A percentile compares a stretch with the other conserved stretches of the same genome.
Evolutionary conservation across 805 yeast species (phyloP).

Genomic region (Metschnikowia gruessii): DNA sequence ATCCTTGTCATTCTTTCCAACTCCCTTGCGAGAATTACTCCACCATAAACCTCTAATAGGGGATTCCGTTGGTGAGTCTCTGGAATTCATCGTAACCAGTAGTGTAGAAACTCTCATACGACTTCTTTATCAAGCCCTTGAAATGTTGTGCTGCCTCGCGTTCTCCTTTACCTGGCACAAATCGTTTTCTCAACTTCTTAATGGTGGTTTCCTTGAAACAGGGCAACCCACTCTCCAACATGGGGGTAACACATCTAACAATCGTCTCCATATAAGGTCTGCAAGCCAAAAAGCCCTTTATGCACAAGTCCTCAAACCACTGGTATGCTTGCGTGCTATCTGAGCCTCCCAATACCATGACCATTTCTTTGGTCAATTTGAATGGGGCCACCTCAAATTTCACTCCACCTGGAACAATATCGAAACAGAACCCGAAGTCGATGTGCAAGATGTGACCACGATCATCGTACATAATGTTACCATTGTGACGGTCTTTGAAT

Average conservation of each 20-base stretch:
- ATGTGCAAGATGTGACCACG: constrained; percentile 94
- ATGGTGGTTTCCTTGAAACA: constrained; percentile 91
- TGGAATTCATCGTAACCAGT: constrained; percentile 98
- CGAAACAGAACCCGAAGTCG: constrained; percentile 98
- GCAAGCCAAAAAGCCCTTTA: constrained; percentile 85
- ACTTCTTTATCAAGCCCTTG: constrained; percentile 70
- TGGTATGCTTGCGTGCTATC: constrained; percentile 78
- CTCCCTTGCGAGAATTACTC: too few species aligned
- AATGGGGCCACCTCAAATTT: constrained; percentile 98
- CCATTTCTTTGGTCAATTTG: constrained; percentile 95
- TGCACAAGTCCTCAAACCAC: constrained; percentile 94
- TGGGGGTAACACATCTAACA: constrained; percentile 80
- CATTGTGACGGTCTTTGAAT: constrained; percentile 97
- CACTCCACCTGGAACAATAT: constrained; percentile 98
- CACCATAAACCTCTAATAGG: constrained; percentile 51
- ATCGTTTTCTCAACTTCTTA: constrained; percentile 69
- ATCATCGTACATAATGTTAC: constrained; percentile 94
- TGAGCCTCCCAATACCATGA: constrained; percentile 91
- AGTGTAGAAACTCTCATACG: constrained; percentile 85
- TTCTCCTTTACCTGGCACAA: constrained; percentile 77
- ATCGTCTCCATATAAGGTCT: constrained; percentile 86
- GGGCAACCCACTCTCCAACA: constrained; percentile 94
- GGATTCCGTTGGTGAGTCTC: constrained; percentile 93
- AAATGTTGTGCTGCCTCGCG: constrained; percentile 80
- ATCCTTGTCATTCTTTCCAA: too few species aligned